Percentiles rank a stretch among this genome's conserved stretches.
phyloP scores from a whole-genome alignment of 139 green algal species.

The Nannochloris sp. region DNA sequence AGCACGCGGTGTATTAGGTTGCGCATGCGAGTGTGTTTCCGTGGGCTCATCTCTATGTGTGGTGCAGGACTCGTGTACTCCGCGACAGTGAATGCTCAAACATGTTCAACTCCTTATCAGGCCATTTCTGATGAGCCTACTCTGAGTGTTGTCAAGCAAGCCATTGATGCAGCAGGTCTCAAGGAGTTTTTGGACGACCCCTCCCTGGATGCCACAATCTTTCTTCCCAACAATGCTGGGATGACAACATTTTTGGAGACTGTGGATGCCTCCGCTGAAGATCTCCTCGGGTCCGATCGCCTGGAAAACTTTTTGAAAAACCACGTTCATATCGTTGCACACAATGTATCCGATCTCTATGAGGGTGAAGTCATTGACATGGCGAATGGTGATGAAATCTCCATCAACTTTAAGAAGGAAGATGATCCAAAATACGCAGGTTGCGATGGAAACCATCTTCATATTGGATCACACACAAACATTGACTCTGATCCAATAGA shows the following conservation, averaged over 20 bases:
- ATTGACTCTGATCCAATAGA: background rate
- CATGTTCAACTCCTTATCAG: background rate
- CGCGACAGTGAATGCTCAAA: background rate
- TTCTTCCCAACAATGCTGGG: slow-evolving; percentile 3
- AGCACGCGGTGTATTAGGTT: too few species aligned
- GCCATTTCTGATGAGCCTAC: background rate
- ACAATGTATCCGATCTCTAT: background rate
- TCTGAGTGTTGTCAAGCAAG: background rate
- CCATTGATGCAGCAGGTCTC: slow-evolving; percentile 33
- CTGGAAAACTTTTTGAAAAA: slow-evolving; percentile 1
- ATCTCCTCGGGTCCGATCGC: background rate
- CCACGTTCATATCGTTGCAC: background rate
- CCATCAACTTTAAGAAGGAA: slow-evolving; percentile 6
- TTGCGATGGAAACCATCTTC: background rate
- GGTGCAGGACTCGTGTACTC: background rate
- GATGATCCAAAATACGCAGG: slow-evolving; percentile 7
- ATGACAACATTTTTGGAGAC: background rate
- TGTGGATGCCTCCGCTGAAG: background rate
- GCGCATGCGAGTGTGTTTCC: background rate
- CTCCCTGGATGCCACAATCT: background rate
- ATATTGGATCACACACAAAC: background rate
- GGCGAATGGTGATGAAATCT: background rate
- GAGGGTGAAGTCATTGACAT: background rate
- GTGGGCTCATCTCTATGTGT: background rate
- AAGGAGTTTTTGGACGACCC: slow-evolving; percentile 1